Base-by-base conservation (phyloP, 441 rosid genomes). In the Gossypium laxum region DNA sequence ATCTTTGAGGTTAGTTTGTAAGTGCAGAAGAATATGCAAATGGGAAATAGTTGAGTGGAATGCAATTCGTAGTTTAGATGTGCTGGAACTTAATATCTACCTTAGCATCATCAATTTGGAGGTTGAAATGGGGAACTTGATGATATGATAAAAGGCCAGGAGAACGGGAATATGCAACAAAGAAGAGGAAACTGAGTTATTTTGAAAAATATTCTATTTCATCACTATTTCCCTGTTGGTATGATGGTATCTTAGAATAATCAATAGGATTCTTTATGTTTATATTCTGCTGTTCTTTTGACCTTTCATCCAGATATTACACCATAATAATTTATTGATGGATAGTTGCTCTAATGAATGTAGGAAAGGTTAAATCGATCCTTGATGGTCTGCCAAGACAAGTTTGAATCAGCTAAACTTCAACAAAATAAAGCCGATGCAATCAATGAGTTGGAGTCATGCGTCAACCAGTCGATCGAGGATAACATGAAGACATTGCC, bases 381-480 rank as follows among this genome's bases (percentile, higher is more conserved):
- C 73, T 74, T 93, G 34, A 85, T 85, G 86, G 98, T 86, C 74
- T 93, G 96, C 88, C 93, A 88, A 79, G 95, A 91, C 74, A 93
- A 84, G 70, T 89, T 87, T 62, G 94, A 91, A 69, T 70, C 88
- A 22, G 88, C 89, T 5, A 91, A 86, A 86, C 82, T 84, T 10
- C 92, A 85, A 48, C 78, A 83, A 79, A 60, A 70, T 21, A 85
- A 81, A 70, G 71, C 79, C 0, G 84, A 81, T 21, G 87, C 89
- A 3, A 61, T 79, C 32, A 77, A 60, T 52, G 79, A 76, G 24
- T 64, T 91, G 76, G 96, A 93, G 77, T 85, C 88, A 0, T 93
- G 98, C 0, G 93, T 93, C 48, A 85, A 84, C 75, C 82, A 77
- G 64, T 76, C 95, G 0, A 89, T 93, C n/a, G 81, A 90, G 5